Base-by-base conservation (phyloP, 176 grass and related monocot genomes). In the Ensete glaucum region DNA sequence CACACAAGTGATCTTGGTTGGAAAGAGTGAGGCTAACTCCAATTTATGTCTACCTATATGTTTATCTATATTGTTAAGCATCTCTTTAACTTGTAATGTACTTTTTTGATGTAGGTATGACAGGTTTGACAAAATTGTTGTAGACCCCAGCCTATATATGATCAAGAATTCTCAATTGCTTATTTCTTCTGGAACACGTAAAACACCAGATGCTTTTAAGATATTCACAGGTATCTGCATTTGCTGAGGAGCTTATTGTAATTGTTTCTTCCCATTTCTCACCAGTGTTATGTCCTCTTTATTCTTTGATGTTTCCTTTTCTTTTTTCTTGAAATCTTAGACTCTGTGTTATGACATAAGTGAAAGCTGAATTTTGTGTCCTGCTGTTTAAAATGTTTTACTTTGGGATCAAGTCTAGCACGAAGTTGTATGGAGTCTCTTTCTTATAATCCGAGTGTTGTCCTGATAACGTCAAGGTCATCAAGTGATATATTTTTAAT, bases 121-220 rank as follows among this genome's bases (percentile, higher is more conserved):
- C 52, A 88, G 89, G 54, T 96, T 96, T 72, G 76, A 88, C 60
- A 90, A 92, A 74, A 73, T 90, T 81, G 78, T 88, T 67, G 73
- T 90, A 52, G 93, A 96, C 56, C 79, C 74, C 13, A 90, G 77
- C 78, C 73, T 96, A 77, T 83, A 92, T 77, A 84, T 72, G 73
- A 55, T 82, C 29, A 76, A 64, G 72, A 92, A 84, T 60, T 58
- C 68, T 6, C 48, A 79, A 75, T 49, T 11, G 13, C 66, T 85
- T 62, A 59, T 57, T n/a, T 74, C 74, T 20, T 88, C 71, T 50
- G 76, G 48, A 79, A 75, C 65, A 76, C 84, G 93, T 54, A 55
- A 73, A 73, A 90, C 86, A 74, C 93, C 89, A 19, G 79, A 86
- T 83, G 76, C 87, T 71, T 96, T 96, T 85, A 90, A 85, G 78